phyloP scores from a whole-genome alignment of 176 grass and related monocot genomes.

The Triticum monococcum region DNA sequence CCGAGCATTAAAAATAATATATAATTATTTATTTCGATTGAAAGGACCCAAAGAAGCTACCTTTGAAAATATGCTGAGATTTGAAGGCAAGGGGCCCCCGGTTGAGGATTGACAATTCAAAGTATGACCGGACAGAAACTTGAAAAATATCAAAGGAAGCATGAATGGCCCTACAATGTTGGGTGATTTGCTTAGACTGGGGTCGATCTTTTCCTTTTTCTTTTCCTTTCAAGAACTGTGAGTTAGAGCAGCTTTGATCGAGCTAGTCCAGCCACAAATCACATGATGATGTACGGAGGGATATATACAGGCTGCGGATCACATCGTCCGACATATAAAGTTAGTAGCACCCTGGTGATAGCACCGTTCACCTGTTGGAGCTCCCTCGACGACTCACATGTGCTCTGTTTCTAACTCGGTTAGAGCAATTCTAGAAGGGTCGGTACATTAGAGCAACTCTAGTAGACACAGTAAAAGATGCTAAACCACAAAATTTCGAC shows the following conservation, averaged over 20 bases:
- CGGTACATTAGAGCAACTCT: too few species aligned
- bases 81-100: slow-evolving; percentile 15
- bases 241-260: slow-evolving; percentile 13
- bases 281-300: neutral
- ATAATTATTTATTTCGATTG: neutral
- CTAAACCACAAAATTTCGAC: too few species aligned
- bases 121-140: neutral
- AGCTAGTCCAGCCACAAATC: neutral
- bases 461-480: too few species aligned
- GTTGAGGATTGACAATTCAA: slow-evolving; percentile 22
- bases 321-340: neutral
- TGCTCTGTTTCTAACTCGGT: neutral
- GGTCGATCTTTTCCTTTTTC: neutral
- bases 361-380: neutral
- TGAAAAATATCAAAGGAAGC: slow-evolving; percentile 16
- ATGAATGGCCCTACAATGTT: slow-evolving; percentile 35
- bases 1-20: neutral
- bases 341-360: neutral
- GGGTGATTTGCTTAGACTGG: neutral
- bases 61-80: slow-evolving; percentile 48
- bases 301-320: neutral
- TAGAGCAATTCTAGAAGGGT: neutral
- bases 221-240: slow-evolving; percentile 34
- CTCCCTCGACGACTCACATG: neutral
- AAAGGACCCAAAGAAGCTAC: slow-evolving; percentile 31